Evolutionary conservation across 768 basidiomycete species (phyloP).

Genomic region (Pleurotus ostreatus): DNA sequence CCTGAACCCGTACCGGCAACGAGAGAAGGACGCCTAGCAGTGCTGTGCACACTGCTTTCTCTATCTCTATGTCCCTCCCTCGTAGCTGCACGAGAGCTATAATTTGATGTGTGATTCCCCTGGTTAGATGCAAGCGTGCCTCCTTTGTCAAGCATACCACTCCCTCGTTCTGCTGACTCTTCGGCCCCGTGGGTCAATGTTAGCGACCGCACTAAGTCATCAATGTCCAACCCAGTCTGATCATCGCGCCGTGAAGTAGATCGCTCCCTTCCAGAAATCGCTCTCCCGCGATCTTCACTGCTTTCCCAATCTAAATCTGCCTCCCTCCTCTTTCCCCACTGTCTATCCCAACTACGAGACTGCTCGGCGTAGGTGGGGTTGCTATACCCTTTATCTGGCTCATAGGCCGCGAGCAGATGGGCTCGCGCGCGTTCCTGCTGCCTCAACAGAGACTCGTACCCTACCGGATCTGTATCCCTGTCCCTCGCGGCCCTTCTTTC

Average conservation of each 20-base stretch:
- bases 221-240: not conserved
- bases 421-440: not conserved
- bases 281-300: not conserved
- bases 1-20: not conserved
- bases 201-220: not conserved
- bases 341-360: not conserved
- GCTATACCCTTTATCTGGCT: too few relatives aligned
- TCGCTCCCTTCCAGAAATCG: not conserved
- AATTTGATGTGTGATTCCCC: not conserved
- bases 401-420: not conserved
- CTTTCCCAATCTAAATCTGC: not conserved
- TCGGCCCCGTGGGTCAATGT: not conserved
- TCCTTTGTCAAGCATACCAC: not conserved
- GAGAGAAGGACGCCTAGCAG: not conserved
- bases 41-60: not conserved
- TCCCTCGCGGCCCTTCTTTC: not conserved
- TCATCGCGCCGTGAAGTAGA: not conserved
- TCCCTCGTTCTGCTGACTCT: not conserved
- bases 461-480: not conserved
- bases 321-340: constrained; percentile 1
- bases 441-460: not conserved
- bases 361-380: too few relatives aligned
- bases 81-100: not conserved
- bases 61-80: not conserved
- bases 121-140: not conserved